Evolutionary conservation across 495 filamentous ascomycete genomes (phyloP), one percentile per base, ranked within the genome.

Genomic region (Xylaria acuta): DNA sequence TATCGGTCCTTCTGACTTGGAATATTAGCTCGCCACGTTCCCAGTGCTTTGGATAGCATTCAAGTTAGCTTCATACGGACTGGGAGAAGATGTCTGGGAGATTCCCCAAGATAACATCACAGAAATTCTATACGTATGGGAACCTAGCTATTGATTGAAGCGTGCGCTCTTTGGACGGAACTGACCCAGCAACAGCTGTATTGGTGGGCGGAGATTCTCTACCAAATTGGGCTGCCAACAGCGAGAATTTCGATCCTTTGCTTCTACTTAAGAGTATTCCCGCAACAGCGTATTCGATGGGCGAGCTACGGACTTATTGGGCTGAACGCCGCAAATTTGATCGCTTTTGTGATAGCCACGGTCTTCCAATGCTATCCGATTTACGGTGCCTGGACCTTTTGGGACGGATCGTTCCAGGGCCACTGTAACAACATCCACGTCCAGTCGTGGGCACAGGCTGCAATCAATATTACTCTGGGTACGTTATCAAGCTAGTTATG

Each of bases 211-310:
- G 81, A 84, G 64, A 65, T 76, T 6, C 45, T 85, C 53, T 84
- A 85, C 69, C 74, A 84, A 25, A 72, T 80, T 40, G 74, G 79
- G 56, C 78, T 88, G 32, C 76, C 80, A 20, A 72, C 85, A 22
- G 84, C 82, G 45, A 88, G 88, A 70, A 70, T 86, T 41, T 85
- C 84, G 49, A 84, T 88, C 43, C 82, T 88, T 11, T 80, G 80
- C 73, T 86, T 87, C 75, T 88, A 87, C 76, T 79, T 87, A 32
- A 85, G 84, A 43, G 82, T 87, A 58, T 88, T 88, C 66, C 82
- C 83, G 47, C 79, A 83, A 36, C 58, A 69, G 2, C 76, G 74
- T 1, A 84, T 88, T 54, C 84, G 82, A 40, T 74, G 79, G 40
- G 73, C 75, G 34, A 76, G 79, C 5, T 82, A 76, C 58, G 64